Base-by-base conservation (phyloP, 176 grass and related monocot species). In the Eragrostis curvula region DNA sequence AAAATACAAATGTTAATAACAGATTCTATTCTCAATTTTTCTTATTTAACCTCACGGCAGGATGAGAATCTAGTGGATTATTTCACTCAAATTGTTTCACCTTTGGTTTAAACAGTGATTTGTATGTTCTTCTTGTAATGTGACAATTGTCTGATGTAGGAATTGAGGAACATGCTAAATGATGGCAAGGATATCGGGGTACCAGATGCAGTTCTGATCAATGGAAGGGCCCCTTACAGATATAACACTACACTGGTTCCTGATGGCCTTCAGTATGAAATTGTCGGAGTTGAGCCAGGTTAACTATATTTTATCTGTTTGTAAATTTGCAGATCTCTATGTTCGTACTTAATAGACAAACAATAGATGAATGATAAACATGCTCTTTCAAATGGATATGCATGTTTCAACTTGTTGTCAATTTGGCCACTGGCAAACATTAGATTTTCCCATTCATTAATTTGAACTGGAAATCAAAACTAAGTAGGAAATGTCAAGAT, bases 201-300 rank as follows among this genome's bases (percentile, higher is more conserved):
- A 84, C 96, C 96, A 23, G 85, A 95, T 83, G 92, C 85, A 27
- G 81, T 98, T 75, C 72, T 98, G 62, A 93, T 95, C 11, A 98
- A 98, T 74, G 96, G 92, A 39, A 95, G 84, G 51, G 96, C 87
- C 14, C 95, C 95, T 49, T 98, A 88, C 77, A 82, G 79, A 66
- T 93, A 98, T 44, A 81, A 95, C 72, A 79, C 81, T 25, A 74
- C 90, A 69, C 47, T 91, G 48, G 85, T 95, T 85, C 82, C 84
- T 25, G 90, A 69, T 69, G 91, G 72, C 12, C 84, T 93, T 61
- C 81, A 82, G 27, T 78, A 95, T 74, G 96, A 98, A 84, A 91
- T 59, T 23, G 75, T 95, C 49, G 90, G 87, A 83, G 96, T 95
- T 32, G 90, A 98, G 66, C 89, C 96, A 85, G 96, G 92, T 98